Percentiles rank a stretch among this genome's conserved stretches.
These are phyloP conservation scores for Colletotrichum agaves DNA, from an alignment of 2,329 filamentous ascomycete species.

Conservation along the genomic window DNA sequence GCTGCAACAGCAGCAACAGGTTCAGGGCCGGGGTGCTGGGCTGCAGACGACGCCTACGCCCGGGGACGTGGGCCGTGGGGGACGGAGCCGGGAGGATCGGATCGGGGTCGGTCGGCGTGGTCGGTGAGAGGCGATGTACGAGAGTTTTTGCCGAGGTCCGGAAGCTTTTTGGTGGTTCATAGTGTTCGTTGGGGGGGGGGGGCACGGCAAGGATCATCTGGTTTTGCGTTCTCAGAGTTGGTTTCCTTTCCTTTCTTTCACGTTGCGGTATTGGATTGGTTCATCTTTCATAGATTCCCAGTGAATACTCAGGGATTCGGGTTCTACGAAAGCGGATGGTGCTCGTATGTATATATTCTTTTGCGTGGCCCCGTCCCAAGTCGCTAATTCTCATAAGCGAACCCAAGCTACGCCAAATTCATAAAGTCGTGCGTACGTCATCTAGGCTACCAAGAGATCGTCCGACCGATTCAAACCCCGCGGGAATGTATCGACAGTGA, in stretches of 20 bases:
- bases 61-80: slow-evolving; percentile 33
- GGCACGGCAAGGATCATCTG: not conserved
- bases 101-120: slow-evolving; percentile 48
- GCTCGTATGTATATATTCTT: not conserved
- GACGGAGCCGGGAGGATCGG: slow-evolving; percentile 50
- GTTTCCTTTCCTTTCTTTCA: not conserved
- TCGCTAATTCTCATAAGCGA: not conserved
- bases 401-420: slow-evolving; percentile 11
- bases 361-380: not conserved
- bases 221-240: not conserved
- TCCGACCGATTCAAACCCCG: not conserved
- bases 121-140: slow-evolving; percentile 24
- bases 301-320: not conserved
- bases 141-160: not conserved
- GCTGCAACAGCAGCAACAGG: slow-evolving; percentile 37
- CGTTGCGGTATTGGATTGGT: not conserved
- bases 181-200: not conserved
- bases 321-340: not conserved
- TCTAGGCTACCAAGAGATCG: slow-evolving; percentile 9
- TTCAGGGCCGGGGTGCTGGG: slow-evolving; percentile 5
- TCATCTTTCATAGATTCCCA: not conserved
- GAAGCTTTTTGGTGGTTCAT: not conserved
- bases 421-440: not conserved
- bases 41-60: slow-evolving; percentile 44
- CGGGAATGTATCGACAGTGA: not conserved